These are phyloP conservation scores for Fusarium sp. DNA, from an alignment of 2,329 filamentous ascomycete genomes.

Conservation along the genomic window DNA sequence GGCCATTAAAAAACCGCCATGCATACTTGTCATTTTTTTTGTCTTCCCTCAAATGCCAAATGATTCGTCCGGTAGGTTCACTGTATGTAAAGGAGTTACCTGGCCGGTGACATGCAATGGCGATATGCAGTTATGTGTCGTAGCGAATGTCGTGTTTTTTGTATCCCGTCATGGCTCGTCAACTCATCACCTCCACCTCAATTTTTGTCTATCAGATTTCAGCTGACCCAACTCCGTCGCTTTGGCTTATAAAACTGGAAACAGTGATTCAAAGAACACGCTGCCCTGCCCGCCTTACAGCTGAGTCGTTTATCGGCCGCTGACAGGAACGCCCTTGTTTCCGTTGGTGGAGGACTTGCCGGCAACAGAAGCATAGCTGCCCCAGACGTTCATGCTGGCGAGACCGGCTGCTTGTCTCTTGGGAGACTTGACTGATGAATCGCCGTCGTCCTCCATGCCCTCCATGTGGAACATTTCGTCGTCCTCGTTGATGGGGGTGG, in stretches of 20 bases:
- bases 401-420: constrained; percentile 62
- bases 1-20: constrained; percentile 41
- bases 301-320: constrained; percentile 45
- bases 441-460: constrained; percentile 72
- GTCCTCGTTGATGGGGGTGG: constrained; percentile 73
- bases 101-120: constrained; percentile 30
- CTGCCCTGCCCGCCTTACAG: constrained; percentile 10
- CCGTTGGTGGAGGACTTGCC: constrained; percentile 46
- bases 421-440: constrained; percentile 59
- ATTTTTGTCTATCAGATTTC: constrained; percentile 36
- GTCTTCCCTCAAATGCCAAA: constrained; percentile 31
- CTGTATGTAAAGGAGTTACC: constrained; percentile 13
- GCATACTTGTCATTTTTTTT: constrained; percentile 38
- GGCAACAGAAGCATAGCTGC: constrained; percentile 55
- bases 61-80: constrained; percentile 18
- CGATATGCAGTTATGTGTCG: constrained; percentile 20
- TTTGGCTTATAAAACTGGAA: constrained; percentile 24
- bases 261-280: constrained; percentile 21
- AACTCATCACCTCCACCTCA: constrained; percentile 27
- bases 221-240: constrained; percentile 22
- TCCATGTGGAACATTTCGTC: constrained; percentile 71
- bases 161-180: constrained; percentile 38
- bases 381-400: constrained; percentile 51
- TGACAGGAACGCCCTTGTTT: constrained; percentile 48
- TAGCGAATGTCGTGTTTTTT: constrained; percentile 23